Evolutionary conservation across 257 asterid species (phyloP).

Genomic region (Solanum piurae): DNA sequence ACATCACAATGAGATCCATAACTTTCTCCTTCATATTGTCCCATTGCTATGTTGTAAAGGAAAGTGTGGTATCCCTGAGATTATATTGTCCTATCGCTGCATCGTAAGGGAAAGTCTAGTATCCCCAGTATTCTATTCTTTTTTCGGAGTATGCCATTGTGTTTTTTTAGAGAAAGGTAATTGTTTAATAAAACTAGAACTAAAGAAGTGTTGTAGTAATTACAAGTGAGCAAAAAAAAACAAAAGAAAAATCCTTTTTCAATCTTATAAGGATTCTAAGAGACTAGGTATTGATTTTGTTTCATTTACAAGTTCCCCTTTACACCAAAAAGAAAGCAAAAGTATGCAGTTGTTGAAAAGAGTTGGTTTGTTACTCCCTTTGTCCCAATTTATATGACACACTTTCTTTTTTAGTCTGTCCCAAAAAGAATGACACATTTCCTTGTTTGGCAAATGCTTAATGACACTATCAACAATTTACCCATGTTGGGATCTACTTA

Average conservation of each 20-base stretch:
- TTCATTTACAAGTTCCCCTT: background rate
- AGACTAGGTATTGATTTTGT: background rate
- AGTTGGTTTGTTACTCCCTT: background rate
- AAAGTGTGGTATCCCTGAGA: background rate
- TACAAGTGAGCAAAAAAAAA: background rate
- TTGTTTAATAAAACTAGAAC: background rate
- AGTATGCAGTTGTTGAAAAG: background rate
- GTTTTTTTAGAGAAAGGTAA: background rate
- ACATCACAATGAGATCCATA: background rate
- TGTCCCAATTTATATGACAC: background rate
- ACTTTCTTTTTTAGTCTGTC: background rate
- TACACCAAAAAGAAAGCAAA: background rate
- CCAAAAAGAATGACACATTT: background rate
- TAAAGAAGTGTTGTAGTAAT: background rate
- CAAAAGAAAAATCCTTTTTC: background rate
- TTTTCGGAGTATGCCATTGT: background rate
- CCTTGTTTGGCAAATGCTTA: background rate
- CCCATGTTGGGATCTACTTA: background rate
- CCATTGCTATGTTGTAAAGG: background rate
- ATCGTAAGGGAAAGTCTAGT: background rate
- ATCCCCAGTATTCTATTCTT: background rate
- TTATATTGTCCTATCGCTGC: background rate
- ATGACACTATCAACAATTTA: background rate
- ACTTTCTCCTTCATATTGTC: background rate
- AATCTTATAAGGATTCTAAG: background rate